A percentile compares a stretch with the other conserved stretches of the same genome.
These are phyloP conservation scores for Imleria badia DNA, from an alignment of 768 basidiomycete species.

Conservation along the genomic window DNA sequence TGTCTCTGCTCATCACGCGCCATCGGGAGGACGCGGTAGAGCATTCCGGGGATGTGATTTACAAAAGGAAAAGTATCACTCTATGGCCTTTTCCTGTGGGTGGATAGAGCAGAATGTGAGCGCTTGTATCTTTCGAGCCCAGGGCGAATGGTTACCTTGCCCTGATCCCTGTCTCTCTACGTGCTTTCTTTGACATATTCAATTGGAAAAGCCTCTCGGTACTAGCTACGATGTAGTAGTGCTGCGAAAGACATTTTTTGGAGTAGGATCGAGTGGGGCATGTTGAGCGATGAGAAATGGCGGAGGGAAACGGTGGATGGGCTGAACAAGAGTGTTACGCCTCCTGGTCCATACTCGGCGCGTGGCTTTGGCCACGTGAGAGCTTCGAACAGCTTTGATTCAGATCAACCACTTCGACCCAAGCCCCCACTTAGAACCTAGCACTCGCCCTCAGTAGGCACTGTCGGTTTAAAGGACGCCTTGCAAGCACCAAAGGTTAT, in stretches of 20 bases:
- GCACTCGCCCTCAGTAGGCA: neutral
- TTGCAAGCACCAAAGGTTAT: too few relatives aligned
- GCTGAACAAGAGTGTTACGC: constrained; percentile 35
- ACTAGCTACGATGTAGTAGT: neutral
- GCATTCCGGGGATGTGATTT: neutral
- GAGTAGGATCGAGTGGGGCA: constrained; percentile 12
- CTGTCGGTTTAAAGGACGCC: neutral
- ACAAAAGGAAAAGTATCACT: neutral
- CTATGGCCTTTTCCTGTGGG: neutral
- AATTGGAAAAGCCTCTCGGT: neutral
- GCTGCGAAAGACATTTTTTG: neutral
- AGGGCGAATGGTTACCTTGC: constrained; percentile 22
- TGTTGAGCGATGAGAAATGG: constrained; percentile 29
- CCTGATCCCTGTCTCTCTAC: constrained; percentile 22
- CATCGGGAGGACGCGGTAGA: constrained; percentile 22
- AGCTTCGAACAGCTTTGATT: constrained; percentile 18
- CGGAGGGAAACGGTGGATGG: constrained; percentile 31
- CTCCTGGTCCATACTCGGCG: constrained; percentile 30
- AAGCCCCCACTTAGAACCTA: neutral
- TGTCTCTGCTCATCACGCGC: constrained; percentile 16
- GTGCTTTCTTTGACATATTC: neutral
- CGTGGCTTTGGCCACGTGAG: constrained; percentile 34
- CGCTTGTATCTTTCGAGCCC: neutral
- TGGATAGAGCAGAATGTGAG: constrained; percentile 9
- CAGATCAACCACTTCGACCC: constrained; percentile 18